phyloP scores from a whole-genome alignment of 306 rosid genomes.

The Psophocarpus tetragonolobus region DNA sequence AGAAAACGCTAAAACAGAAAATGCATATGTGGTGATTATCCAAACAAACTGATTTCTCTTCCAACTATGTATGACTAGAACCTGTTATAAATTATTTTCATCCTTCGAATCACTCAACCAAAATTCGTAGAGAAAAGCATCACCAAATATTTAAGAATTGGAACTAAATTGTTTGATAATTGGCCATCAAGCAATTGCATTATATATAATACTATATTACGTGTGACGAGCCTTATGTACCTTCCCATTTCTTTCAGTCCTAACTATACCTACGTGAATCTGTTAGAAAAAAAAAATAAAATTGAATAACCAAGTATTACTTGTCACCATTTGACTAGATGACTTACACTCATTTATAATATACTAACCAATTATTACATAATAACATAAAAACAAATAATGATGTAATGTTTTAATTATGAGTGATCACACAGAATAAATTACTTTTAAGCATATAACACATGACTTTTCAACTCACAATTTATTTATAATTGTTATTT shows the following conservation, averaged over 20 bases:
- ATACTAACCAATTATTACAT: too few species aligned
- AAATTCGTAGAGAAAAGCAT: constrained; percentile 28
- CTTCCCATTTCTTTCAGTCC: constrained; percentile 39
- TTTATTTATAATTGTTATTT: too few species aligned
- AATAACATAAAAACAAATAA: too few species aligned
- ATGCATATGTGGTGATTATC: neutral
- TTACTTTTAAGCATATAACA: too few species aligned
- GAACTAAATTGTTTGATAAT: constrained; percentile 39
- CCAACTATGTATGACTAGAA: constrained; percentile 21
- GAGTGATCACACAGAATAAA: too few species aligned
- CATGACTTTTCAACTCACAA: too few species aligned
- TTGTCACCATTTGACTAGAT: too few species aligned
- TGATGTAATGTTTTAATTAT: too few species aligned
- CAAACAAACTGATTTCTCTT: neutral
- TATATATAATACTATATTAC: constrained; percentile 46
- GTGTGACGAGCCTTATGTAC: constrained; percentile 40
- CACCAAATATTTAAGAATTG: constrained; percentile 5
- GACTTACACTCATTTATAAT: too few species aligned
- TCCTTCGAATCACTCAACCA: constrained; percentile 1
- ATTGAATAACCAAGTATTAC: too few species aligned
- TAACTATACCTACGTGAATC: constrained; percentile 25
- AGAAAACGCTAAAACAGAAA: neutral
- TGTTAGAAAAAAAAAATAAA: too few species aligned
- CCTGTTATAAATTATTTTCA: constrained; percentile 6
- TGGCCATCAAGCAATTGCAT: constrained; percentile 53